Percentiles rank a stretch among this genome's conserved stretches.
These are phyloP conservation scores for Coprinopsis marcescibilis DNA, from an alignment of 768 basidiomycete genomes.

Conservation along the genomic window DNA sequence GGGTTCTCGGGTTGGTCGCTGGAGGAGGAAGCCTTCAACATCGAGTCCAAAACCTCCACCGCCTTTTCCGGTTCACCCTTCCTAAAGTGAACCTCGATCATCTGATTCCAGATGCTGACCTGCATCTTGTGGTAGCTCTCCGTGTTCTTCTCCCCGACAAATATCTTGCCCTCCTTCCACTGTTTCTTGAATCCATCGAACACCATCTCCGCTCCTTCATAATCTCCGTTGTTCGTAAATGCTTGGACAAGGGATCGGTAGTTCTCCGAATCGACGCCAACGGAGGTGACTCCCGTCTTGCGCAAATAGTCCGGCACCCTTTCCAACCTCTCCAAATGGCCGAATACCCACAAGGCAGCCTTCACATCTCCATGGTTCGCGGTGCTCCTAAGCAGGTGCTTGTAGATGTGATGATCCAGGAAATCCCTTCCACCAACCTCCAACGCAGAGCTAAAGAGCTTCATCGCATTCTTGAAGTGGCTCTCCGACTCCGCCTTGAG, in stretches of 20 bases:
- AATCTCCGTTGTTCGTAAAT: conserved; percentile 47
- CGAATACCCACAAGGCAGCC: conserved; percentile 59
- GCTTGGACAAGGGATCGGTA: conserved; percentile 56
- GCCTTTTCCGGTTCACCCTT: conserved; percentile 58
- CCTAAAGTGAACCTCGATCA: conserved; percentile 71
- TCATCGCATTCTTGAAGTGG: conserved; percentile 66
- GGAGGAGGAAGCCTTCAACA: conserved; percentile 50
- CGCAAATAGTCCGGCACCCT: background rate
- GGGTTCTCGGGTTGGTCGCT: conserved; percentile 1
- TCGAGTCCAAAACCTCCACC: conserved; percentile 59
- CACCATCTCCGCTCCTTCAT: conserved; percentile 46
- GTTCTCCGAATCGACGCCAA: conserved; percentile 12
- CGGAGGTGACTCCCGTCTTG: background rate
- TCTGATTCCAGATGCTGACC: conserved; percentile 62
- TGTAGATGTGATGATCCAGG: conserved; percentile 38
- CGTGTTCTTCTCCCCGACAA: background rate
- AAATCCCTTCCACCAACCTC: conserved; percentile 25
- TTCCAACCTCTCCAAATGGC: conserved; percentile 46
- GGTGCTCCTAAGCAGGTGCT: conserved; percentile 55
- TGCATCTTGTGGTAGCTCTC: conserved; percentile 16
- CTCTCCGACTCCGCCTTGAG: conserved; percentile 39
- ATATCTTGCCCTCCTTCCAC: conserved; percentile 31
- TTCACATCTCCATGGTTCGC: conserved; percentile 51
- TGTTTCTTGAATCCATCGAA: conserved; percentile 55
- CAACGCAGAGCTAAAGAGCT: conserved; percentile 61